Conservation (phyloP, 306 rosid genomes). For the Lathyrus oleraceus region DNA sequence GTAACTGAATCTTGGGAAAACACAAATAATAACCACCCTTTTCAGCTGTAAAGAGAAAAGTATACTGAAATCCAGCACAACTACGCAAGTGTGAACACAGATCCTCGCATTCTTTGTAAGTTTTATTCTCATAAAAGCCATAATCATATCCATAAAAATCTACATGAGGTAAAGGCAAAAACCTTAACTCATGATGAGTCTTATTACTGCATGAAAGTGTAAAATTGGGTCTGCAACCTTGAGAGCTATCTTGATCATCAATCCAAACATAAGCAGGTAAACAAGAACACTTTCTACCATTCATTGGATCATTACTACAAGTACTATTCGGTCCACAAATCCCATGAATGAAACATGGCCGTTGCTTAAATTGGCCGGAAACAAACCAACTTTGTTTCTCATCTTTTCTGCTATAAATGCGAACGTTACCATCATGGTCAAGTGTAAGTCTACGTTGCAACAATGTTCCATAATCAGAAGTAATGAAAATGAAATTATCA, state of each 20-base stretch:
- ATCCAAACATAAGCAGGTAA: conserved; percentile 11
- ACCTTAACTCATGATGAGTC: conserved; percentile 16
- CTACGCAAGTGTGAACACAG: neutral
- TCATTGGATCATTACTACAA: neutral
- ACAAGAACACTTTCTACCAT: conserved; percentile 22
- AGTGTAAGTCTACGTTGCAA: neutral
- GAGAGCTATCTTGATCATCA: neutral
- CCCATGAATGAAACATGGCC: conserved; percentile 14
- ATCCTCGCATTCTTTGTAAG: neutral
- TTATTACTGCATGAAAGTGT: neutral
- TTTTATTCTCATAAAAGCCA: neutral
- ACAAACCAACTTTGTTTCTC: neutral
- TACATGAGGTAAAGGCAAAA: neutral
- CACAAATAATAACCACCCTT: conserved; percentile 9
- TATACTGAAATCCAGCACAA: conserved; percentile 13
- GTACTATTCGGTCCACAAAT: conserved; percentile 28
- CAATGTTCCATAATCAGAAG: conserved; percentile 1
- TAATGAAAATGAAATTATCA: neutral
- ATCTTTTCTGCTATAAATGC: conserved; percentile 2
- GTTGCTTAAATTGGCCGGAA: neutral
- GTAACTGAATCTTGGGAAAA: conserved; percentile 13
- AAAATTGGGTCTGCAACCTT: conserved; percentile 32
- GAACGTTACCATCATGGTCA: conserved; percentile 27
- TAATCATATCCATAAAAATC: conserved; percentile 30
- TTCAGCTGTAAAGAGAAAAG: neutral